phyloP scores from a whole-genome alignment of 2,329 filamentous ascomycete species.

The Furcasterigmium sp. region DNA sequence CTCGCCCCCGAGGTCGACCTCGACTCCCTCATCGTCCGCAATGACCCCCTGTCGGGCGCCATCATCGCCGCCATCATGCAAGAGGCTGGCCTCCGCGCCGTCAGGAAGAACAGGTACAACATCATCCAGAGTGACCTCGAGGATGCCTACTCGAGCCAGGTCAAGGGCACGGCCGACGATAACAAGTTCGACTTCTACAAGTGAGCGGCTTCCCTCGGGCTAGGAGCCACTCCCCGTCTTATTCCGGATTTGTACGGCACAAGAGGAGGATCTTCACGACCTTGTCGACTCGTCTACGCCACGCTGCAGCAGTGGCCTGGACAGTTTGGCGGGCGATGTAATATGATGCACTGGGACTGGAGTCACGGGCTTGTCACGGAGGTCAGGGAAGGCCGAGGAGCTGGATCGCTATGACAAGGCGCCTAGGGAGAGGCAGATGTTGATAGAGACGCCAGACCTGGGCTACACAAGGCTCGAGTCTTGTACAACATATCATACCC shows the following conservation, averaged over 20 bases:
- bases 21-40: conserved; percentile 92
- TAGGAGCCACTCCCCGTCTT: too few relatives aligned
- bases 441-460: too few relatives aligned
- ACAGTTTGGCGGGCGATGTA: not conserved
- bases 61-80: conserved; percentile 99
- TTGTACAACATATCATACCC: conserved; percentile 12
- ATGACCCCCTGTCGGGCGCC: conserved; percentile 90
- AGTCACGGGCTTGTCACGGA: not conserved
- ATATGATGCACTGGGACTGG: not conserved
- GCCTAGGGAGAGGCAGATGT: not conserved
- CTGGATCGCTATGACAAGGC: not conserved
- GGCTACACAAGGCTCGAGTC: not conserved
- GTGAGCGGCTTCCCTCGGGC: conserved; percentile 32
- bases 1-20: conserved; percentile 93
- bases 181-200: conserved; percentile 92
- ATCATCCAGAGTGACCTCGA: conserved; percentile 97
- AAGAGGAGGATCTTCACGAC: too few relatives aligned
- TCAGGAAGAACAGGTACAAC: conserved; percentile 97
- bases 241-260: too few relatives aligned
- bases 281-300: too few relatives aligned
- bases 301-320: not conserved
- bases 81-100: conserved; percentile 88
- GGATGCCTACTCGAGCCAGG: conserved; percentile 94
- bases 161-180: conserved; percentile 68
- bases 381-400: not conserved